Evolutionary conservation across 352 stramenopile genomes (phyloP), one percentile per base, ranked within the genome.

Genomic region (Pythium brassicae): DNA sequence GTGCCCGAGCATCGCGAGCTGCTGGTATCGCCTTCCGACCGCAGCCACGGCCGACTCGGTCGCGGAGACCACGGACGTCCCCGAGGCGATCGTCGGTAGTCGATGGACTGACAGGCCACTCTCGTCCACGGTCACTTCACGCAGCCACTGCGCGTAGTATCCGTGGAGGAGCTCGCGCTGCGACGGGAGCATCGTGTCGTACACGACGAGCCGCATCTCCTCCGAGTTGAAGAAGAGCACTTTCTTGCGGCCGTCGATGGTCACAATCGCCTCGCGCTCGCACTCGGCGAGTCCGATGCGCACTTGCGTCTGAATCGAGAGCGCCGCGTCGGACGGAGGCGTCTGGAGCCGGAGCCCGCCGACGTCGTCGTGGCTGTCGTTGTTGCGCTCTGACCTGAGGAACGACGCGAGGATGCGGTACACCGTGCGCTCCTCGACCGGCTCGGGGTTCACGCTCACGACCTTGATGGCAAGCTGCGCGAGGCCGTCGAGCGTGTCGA

Each of bases 201-300:
- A 87, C 5, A 85, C 76, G 2, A 78, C 68, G 2, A 88, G 64
- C 7, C 71, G 76, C 58, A 80, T 75, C 61, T 92, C 78, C 48
- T 86, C 71, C 15, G 71, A 74, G 62, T 86, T 79, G 71, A 88
- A 86, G 56, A 84, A 78, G 37, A 83, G 68, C 26, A 82, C 47
- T 23, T 86, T 77, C 54, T 83, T 76, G 32, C 76, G 64, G 17
- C 77, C 63, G 64, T 81, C 66, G 50, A 78, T 63, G 0, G 72
- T 78, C 37, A 88, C 43, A 22, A 80, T 80, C 19, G 68, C 61
- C 27, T 80, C 63, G 47, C 83, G 54, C 20, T 61, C 48, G 47
- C 55, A 61, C 39, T 61, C 55, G 20, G 55, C 34, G 20, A 61
- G 55, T 5, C 55, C 48, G 23, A 80, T 78, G 14, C 78, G 66